Evolutionary conservation across 2,329 filamentous ascomycete species (phyloP), one percentile per base, ranked within the genome.

Genomic region (Pseudopyrenochaeta lycopersici): DNA sequence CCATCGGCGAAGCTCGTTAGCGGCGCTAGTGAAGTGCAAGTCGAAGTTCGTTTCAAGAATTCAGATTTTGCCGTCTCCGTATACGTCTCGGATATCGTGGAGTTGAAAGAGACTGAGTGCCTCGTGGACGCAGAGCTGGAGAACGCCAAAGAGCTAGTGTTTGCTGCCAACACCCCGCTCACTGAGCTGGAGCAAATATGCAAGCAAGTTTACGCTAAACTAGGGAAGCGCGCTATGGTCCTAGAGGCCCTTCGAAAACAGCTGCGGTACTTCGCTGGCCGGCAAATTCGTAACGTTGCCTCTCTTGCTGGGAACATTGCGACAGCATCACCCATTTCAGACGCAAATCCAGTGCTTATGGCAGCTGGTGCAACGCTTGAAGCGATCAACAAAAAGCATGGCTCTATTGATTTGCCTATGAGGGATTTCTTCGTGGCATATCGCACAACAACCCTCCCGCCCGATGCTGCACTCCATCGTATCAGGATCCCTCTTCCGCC

Each of bases 41-140:
- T 98, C 49, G 94, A 98, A 75, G 90, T 96, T 76, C 96, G 96
- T 73, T 98, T 98, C 84, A 98, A 98, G 78, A 91, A 90, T 2
- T 85, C 96, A 76, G 86, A 92, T 64, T 98, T 97, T 70, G 88
- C 90, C 1, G 87, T 92, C 1, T 97, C 92, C 0, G 90, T 98
- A 0, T 98, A 90, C 63, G 89, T 97, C 6, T 92, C 93, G 1
- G 94, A 98, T 70, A 96, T 98, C 54, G 81, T 90, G 1, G 94
- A 97, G 75, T 78, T 98, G 54, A 85, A 90, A 86, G 90, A 31
- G 84, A 91, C 66, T 72, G 65, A 53, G 17, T 15, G 73, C 1
- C 72, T 67, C 0, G 39, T 57, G 15, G 65, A 72, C 17, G 58
- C 64, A 2, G 67, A 71, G 30, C 60, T 74, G 2, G 63, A 72